Evolutionary conservation across 2,329 filamentous ascomycete species (phyloP).

Genomic region (Fusarium armeniacum): DNA sequence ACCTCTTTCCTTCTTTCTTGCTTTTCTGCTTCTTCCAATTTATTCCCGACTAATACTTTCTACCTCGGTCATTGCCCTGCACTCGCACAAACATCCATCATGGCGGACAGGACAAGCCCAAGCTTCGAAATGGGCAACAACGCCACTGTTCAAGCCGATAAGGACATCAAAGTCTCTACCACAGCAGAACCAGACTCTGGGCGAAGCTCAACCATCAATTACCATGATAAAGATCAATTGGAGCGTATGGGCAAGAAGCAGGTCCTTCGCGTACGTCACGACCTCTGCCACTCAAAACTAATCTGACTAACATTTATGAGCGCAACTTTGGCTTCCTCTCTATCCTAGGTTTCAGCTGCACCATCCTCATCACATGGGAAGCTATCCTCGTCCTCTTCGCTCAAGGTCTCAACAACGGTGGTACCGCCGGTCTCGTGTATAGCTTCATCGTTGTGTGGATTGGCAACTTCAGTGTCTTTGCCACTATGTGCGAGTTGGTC

Average conservation of each 20-base stretch:
- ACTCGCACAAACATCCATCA: slow-evolving; percentile 11
- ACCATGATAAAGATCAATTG: slow-evolving; percentile 47
- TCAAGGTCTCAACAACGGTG: slow-evolving; percentile 62
- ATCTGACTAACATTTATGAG: slow-evolving; percentile 43
- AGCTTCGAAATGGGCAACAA: slow-evolving; percentile 48
- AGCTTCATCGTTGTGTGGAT: slow-evolving; percentile 64
- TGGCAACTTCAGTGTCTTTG: slow-evolving; percentile 61
- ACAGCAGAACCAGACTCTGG: slow-evolving; percentile 42
- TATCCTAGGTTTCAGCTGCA: slow-evolving; percentile 67
- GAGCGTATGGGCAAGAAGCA: slow-evolving; percentile 51
- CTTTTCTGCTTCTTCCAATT: no score
- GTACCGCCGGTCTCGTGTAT: slow-evolving; percentile 67
- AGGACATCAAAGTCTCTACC: slow-evolving; percentile 18
- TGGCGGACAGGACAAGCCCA: slow-evolving; percentile 39
- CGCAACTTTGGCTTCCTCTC: slow-evolving; percentile 65
- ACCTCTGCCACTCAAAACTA: rapidly evolving
- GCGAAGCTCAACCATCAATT: slow-evolving; percentile 23
- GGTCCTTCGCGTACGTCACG: slow-evolving; percentile 34
- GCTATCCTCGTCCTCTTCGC: slow-evolving; percentile 53
- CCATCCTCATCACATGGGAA: slow-evolving; percentile 69
- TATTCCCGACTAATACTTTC: background rate
- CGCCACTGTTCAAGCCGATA: slow-evolving; percentile 30
- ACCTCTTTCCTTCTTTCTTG: background rate
- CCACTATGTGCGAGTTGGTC: slow-evolving; percentile 58
- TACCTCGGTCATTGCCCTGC: background rate